A percentile compares a stretch with the other conserved stretches of the same genome.
phyloP scores from a whole-genome alignment of 2,329 filamentous ascomycete genomes.

The Calonectria fujianensis region DNA sequence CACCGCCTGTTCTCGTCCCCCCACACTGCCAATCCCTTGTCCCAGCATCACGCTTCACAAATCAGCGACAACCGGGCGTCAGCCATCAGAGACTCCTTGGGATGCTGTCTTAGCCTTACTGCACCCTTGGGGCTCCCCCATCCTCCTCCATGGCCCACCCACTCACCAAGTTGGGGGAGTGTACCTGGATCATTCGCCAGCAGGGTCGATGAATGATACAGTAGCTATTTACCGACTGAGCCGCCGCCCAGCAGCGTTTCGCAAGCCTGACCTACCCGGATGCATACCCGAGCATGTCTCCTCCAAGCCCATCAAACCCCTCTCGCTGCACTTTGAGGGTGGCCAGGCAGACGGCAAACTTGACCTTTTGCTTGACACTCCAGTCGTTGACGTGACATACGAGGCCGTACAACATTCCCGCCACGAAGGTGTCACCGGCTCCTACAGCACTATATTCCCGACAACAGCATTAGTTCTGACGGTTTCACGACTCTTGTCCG shows the following conservation, averaged over 20 bases:
- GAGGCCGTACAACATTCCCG: conserved; percentile 80
- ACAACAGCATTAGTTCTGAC: conserved; percentile 48
- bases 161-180: conserved; percentile 40
- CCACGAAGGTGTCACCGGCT: conserved; percentile 85
- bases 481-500: conserved; percentile 29
- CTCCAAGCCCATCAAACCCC: conserved; percentile 75
- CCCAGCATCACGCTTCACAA: conserved; percentile 47
- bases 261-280: conserved; percentile 36
- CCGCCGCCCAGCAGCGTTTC: conserved; percentile 39
- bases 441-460: conserved; percentile 76
- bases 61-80: conserved; percentile 47
- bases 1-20: conserved; percentile 54
- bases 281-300: conserved; percentile 52
- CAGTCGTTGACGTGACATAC: conserved; percentile 70
- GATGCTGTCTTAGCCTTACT: conserved; percentile 40
- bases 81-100: conserved; percentile 43
- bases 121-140: conserved; percentile 40
- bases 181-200: conserved; percentile 48
- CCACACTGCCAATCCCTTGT: conserved; percentile 47
- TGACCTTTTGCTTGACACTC: conserved; percentile 68
- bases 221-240: conserved; percentile 42
- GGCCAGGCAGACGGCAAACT: conserved; percentile 79
- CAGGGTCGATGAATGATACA: conserved; percentile 35
- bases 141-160: conserved; percentile 44
- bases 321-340: conserved; percentile 81